Base-by-base conservation (phyloP, 2,329 filamentous ascomycete genomes). In the Microsporum ferrugineum region DNA sequence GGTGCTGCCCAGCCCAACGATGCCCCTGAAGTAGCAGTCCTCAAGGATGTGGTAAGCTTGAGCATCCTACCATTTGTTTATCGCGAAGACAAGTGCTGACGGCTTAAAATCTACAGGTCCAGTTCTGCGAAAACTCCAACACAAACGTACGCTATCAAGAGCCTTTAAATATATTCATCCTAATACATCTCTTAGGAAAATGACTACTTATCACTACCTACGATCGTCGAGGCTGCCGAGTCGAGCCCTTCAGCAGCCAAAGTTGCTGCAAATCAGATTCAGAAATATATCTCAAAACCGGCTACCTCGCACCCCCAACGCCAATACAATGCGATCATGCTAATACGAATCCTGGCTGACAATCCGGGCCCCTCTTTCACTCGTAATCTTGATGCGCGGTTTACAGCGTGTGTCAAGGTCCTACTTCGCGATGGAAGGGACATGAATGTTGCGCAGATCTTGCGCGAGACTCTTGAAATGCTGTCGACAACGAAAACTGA, bases 311-410 rank as follows among this genome's bases (percentile, higher is more conserved):
- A 79, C 51, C 84, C 89, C 7, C 85, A 88, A 68, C 85, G 86
- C 67, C 92, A 97, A 74, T 97, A 96, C 80, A 96, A 97, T 76
- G 88, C 90, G 65, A 85, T 97, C 69, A 97, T 97, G 94, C 82
- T 99, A 61, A 80, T 95, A 67, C 87, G 92, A 64, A 99, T 99
- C 69, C 79, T 99, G 66, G 82, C 86, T 67, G 91, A 97, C 73
- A 96, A 99, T 72, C 94, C 94, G 0, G 92, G 92, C 34, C 81
- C 82, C 59, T 90, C 85, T 1, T 99, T 99, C 70, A 96, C 92
- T n/a, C 83, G 88, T 66, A 91, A 95, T 72, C 75, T 97, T 47
- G 91, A 96, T 73, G 81, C 86, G 70, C 89, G 89, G 69, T 97
- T 96, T 70, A 84, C 88, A 59, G 81, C 87, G 47, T 85, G 85